Evolutionary conservation across 2,329 filamentous ascomycete genomes (phyloP).

Genomic region (Fusarium cicatricum): DNA sequence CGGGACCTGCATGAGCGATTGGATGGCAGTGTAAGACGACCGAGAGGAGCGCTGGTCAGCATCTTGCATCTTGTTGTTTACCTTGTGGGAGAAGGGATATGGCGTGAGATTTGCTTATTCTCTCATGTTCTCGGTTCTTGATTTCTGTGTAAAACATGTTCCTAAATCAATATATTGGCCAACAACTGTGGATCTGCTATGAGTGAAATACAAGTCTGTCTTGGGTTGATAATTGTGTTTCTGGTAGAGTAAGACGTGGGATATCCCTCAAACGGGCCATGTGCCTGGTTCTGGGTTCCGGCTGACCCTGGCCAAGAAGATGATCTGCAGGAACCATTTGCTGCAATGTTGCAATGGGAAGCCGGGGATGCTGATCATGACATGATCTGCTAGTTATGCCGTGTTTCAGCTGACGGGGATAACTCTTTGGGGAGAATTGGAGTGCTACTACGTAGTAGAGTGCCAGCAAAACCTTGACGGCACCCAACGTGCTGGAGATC

Average conservation of each 20-base stretch:
- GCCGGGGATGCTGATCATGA: conserved; percentile 11
- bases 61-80: too few relatives aligned
- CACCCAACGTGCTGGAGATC: conserved; percentile 9
- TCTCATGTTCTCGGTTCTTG: too few relatives aligned
- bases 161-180: neutral
- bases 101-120: too few relatives aligned
- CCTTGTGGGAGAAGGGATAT: too few relatives aligned
- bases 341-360: neutral
- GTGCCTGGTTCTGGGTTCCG: neutral
- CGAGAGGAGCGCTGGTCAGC: too few relatives aligned
- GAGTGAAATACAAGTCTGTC: conserved; percentile 15
- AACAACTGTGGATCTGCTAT: neutral
- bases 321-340: conserved; percentile 32
- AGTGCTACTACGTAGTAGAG: too few relatives aligned
- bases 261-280: conserved; percentile 3
- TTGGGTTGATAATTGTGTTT: conserved; percentile 22
- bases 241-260: conserved; percentile 14
- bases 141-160: too few relatives aligned
- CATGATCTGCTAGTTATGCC: neutral
- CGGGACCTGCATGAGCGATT: too few relatives aligned
- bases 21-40: too few relatives aligned
- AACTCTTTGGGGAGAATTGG: neutral
- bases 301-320: neutral
- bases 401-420: conserved; percentile 9
- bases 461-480: neutral